Percentiles rank a stretch among this genome's conserved stretches.
phyloP scores from a whole-genome alignment of 176 grass and related monocot genomes.

The Microstegium vimineum region DNA sequence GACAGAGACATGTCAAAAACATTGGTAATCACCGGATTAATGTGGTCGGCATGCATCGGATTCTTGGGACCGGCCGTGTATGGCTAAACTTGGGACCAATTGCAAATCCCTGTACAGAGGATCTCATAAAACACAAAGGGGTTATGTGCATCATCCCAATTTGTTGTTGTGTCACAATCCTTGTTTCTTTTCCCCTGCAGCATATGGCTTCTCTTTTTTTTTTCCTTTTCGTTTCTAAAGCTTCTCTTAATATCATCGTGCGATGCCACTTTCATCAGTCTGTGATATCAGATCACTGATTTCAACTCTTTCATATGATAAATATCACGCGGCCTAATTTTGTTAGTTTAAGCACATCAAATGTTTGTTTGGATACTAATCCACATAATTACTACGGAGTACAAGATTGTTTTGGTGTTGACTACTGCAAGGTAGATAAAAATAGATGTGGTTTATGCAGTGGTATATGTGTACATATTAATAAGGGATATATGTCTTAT shows the following conservation, averaged over 20 bases:
- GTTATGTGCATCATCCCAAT: slow-evolving; percentile 29
- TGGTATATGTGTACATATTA: too few species aligned
- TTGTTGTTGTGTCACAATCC: slow-evolving; percentile 34
- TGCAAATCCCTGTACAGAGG: slow-evolving; percentile 8
- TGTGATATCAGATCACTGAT: background rate
- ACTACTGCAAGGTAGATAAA: background rate
- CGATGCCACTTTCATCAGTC: background rate
- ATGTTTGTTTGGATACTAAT: background rate
- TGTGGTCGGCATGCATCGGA: slow-evolving; percentile 31
- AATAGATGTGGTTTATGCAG: too few species aligned
- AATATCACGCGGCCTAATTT: too few species aligned
- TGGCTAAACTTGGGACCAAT: slow-evolving; percentile 40
- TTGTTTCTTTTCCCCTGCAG: slow-evolving; percentile 32
- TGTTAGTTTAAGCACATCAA: background rate
- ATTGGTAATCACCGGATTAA: slow-evolving; percentile 41
- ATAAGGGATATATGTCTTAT: background rate
- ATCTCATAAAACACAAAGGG: slow-evolving; percentile 24
- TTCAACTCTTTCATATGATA: background rate
- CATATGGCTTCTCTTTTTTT: background rate
- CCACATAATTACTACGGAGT: background rate
- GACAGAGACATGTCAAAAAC: slow-evolving; percentile 30
- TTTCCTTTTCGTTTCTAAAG: background rate
- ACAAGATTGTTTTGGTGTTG: background rate
- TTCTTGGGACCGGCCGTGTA: slow-evolving; percentile 22
- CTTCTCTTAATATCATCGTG: background rate